Evolutionary conservation across 139 green algal species (phyloP), one percentile per base, ranked within the genome.

Genomic region (Chlorella vulgaris): DNA sequence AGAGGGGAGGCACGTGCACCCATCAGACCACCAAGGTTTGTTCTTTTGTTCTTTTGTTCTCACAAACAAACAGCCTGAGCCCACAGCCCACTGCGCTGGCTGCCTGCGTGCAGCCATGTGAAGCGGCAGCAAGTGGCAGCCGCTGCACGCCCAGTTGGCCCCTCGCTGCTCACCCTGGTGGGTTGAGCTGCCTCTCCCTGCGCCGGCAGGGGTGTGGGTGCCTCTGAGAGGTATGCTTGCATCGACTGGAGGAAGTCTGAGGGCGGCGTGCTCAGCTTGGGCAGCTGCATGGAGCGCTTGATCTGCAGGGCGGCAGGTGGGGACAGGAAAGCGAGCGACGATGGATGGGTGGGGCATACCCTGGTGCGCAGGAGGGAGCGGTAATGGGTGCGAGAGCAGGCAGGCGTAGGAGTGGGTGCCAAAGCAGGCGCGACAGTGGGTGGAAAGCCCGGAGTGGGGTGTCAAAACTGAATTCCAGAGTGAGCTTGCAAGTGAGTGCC

Each of bases 201-300:
- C 0, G 40, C 36, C 8, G 79, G 22, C 21, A 79, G 33, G 7
- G 39, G 35, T 26, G 75, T 28, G 13, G 51, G 63, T 35, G 69
- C 83, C 10, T 84, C 74, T 0, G 26, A 43, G 51, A 83, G 24
- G 63, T 98, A 98, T 36, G 95, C 90, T 82, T 98, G 91, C 94
- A 98, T 96, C 28, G 90, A 91, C 4, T 79, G 73, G 50, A 98
- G 73, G 86, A 98, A 98, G 84, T 96, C 93, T 40, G 86, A 21
- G 4, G 95, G 93, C 50, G 94, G 91, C 33, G 90, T 81, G 71
- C 91, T 83, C 53, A 93, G 81, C 76, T 89, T 84, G 3, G 92
- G 93, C 75, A 96, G 94, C 78, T 93, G 81, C 51, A 93, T 88
- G 4, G 80, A 63, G 42, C 86, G 81, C 47, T 79, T 71, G 42